Conservation (phyloP, 1,284 basidiomycete genomes). For the Trichosporon inkin region DNA sequence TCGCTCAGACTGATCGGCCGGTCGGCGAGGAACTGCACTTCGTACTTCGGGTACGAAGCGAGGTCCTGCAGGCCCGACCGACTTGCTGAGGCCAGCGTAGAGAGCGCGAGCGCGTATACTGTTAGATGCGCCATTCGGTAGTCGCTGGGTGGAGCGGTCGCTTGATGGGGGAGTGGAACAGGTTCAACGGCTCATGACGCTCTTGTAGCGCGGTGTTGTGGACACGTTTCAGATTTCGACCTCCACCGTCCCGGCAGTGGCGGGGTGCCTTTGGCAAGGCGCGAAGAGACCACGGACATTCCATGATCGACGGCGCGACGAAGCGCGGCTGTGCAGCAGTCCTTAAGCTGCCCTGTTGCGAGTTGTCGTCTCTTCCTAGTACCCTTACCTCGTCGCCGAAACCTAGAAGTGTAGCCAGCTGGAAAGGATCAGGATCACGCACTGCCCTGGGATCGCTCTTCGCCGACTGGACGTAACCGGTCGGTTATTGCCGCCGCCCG, state of each 20-base stretch:
- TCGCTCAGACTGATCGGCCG: conserved; percentile 70
- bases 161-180: not conserved
- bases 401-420: no score
- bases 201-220: not conserved
- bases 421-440: not conserved
- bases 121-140: conserved; percentile 12
- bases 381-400: no score
- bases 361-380: no score
- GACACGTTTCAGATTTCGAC: conserved; percentile 2
- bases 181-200: not conserved
- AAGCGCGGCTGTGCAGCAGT: not conserved
- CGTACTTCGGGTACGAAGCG: conserved; percentile 77
- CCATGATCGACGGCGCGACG: no score
- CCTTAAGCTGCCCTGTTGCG: not conserved
- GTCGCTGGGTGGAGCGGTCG: not conserved
- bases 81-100: conserved; percentile 10
- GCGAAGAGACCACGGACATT: no score
- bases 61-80: conserved; percentile 57
- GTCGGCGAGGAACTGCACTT: conserved; percentile 72
- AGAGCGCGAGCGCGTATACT: conserved; percentile 36
- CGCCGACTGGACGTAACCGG: conserved; percentile 5
- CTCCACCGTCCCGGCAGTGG: conserved; percentile 5
- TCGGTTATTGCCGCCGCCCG: conserved; percentile 6
- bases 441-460: conserved; percentile 1
- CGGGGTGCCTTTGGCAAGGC: not conserved